A percentile compares a stretch with the other conserved stretches of the same genome.
phyloP scores from a whole-genome alignment of 1,284 basidiomycete species.

The Moesziomyces globuligerus region DNA sequence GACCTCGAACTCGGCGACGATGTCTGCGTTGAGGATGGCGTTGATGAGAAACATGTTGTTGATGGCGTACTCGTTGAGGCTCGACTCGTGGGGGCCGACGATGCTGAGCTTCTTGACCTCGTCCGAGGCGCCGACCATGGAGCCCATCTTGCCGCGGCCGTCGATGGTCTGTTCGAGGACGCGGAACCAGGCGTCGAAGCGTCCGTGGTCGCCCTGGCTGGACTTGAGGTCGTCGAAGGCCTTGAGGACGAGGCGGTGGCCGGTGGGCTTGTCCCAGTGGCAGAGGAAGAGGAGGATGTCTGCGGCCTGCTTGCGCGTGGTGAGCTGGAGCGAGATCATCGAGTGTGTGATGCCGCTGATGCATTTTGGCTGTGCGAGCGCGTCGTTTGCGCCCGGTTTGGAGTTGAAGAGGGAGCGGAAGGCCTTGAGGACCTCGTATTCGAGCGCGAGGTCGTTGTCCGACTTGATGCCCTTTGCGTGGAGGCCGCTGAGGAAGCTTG shows the following conservation, averaged over 20 bases:
- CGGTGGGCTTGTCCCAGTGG: constrained; percentile 70
- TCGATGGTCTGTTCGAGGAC: constrained; percentile 80
- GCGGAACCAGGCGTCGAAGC: constrained; percentile 90
- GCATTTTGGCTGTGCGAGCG: constrained; percentile 79
- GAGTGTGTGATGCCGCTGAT: constrained; percentile 85
- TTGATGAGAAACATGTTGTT: constrained; percentile 62
- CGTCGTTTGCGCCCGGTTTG: constrained; percentile 79
- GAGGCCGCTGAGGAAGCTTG: constrained; percentile 74
- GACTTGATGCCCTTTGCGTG: constrained; percentile 59
- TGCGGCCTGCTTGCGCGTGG: constrained; percentile 81
- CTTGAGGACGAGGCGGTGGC: constrained; percentile 70
- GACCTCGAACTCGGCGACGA: constrained; percentile 73
- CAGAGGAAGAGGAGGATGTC: constrained; percentile 76
- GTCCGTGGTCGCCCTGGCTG: constrained; percentile 60
- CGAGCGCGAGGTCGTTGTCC: constrained; percentile 77
- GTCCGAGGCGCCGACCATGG: constrained; percentile 90
- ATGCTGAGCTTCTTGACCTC: constrained; percentile 75
- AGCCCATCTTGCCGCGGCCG: constrained; percentile 93
- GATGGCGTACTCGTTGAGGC: constrained; percentile 72
- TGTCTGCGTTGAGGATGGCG: constrained; percentile 59
- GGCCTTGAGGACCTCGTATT: constrained; percentile 90
- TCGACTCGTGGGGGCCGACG: constrained; percentile 79
- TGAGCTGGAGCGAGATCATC: constrained; percentile 83
- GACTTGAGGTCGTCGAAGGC: constrained; percentile 68
- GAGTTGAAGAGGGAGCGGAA: constrained; percentile 85